A percentile compares a stretch with the other conserved stretches of the same genome.
Evolutionary conservation across 2,329 filamentous ascomycete species (phyloP).

Genomic region (Paradendryphiella salina): DNA sequence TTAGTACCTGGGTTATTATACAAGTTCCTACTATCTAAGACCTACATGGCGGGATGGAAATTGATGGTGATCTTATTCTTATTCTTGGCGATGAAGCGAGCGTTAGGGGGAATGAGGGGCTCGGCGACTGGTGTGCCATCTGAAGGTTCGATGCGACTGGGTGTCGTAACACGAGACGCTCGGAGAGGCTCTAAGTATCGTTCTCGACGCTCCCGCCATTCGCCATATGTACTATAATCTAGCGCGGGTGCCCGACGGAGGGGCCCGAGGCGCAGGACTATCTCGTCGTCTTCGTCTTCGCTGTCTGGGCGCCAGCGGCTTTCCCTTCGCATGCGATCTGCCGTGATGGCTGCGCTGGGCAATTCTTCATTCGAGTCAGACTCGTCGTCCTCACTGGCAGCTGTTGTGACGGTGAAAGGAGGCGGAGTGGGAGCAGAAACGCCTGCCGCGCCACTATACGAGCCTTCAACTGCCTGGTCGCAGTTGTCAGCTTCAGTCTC

Average conservation of each 20-base stretch:
- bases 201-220: slow-evolving; percentile 34
- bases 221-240: slow-evolving; percentile 30
- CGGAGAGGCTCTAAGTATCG: slow-evolving; percentile 33
- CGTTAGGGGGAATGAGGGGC: slow-evolving; percentile 68
- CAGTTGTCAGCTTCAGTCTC: slow-evolving; percentile 36
- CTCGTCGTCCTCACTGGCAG: slow-evolving; percentile 40
- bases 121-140: slow-evolving; percentile 24
- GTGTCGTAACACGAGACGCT: slow-evolving; percentile 35
- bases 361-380: slow-evolving; percentile 44
- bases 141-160: slow-evolving; percentile 42
- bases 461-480: slow-evolving; percentile 33
- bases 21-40: slow-evolving; percentile 13
- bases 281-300: slow-evolving; percentile 46
- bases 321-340: slow-evolving; percentile 47
- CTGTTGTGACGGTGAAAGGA: slow-evolving; percentile 48
- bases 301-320: slow-evolving; percentile 44
- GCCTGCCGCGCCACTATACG: slow-evolving; percentile 26
- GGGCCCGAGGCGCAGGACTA: slow-evolving; percentile 25
- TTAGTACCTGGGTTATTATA: slow-evolving; percentile 1
- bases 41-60: slow-evolving; percentile 76
- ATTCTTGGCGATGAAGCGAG: slow-evolving; percentile 77
- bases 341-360: slow-evolving; percentile 46
- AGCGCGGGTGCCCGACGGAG: slow-evolving; percentile 31
- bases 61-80: slow-evolving; percentile 85
- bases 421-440: slow-evolving; percentile 45